Conservation (phyloP, 169 alveolate species). For the Eimeria mitis region DNA sequence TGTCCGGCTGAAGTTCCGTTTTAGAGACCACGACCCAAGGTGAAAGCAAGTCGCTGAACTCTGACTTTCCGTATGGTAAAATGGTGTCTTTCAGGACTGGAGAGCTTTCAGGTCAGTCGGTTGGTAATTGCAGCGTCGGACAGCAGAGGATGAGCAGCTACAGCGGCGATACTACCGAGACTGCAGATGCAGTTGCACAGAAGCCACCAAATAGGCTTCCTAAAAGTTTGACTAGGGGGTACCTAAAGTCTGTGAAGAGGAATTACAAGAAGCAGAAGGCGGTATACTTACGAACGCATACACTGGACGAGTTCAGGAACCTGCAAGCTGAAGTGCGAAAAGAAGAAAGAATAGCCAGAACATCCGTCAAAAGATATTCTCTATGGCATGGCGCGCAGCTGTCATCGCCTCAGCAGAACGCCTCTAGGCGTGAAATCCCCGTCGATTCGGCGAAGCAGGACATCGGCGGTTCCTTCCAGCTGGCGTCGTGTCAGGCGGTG, state of each 20-base stretch:
- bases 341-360: conserved; percentile 6
- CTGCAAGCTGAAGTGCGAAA: conserved; percentile 38
- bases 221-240: conserved; percentile 9
- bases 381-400: background rate
- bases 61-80: background rate
- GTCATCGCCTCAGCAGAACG: background rate
- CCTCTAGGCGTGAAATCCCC: background rate
- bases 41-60: background rate
- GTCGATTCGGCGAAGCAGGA: background rate
- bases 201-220: background rate
- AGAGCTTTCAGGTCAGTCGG: background rate
- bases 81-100: background rate
- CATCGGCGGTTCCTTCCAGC: background rate
- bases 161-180: background rate
- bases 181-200: background rate
- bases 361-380: background rate
- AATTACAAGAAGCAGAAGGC: conserved; percentile 26
- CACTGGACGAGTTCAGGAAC: conserved; percentile 40
- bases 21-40: background rate
- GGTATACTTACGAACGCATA: conserved; percentile 26
- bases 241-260: conserved; percentile 29
- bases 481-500: background rate
- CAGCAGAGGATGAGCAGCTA: conserved; percentile 1
- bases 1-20: background rate
- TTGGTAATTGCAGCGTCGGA: background rate